Conservation (phyloP, 352 stramenopile genomes). For the Blastocystis sp. region DNA sequence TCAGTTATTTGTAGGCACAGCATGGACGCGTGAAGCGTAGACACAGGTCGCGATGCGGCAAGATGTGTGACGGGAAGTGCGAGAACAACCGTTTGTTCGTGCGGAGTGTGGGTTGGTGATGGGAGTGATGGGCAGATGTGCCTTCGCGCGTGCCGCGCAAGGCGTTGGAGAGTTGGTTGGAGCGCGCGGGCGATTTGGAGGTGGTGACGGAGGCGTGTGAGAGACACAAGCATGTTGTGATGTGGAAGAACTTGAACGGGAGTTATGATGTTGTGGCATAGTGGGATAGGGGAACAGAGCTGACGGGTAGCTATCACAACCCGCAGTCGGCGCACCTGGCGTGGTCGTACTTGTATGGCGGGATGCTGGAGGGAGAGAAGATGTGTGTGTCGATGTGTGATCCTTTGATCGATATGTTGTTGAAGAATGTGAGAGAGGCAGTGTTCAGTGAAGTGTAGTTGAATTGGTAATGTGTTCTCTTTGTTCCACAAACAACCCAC, state of each 20-base stretch:
- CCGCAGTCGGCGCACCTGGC: neutral
- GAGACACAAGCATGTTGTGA: neutral
- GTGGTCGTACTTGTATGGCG: neutral
- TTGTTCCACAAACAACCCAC: neutral
- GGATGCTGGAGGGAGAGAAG: neutral
- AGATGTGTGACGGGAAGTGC: neutral
- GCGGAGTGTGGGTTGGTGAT: neutral
- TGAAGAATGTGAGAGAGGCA: neutral
- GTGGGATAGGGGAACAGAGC: neutral
- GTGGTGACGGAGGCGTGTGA: neutral
- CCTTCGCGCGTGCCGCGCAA: neutral
- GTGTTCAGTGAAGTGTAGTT: neutral
- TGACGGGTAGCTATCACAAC: slow-evolving; percentile 8
- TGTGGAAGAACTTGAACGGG: slow-evolving; percentile 11
- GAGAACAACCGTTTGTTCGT: slow-evolving; percentile 11
- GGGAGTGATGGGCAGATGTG: neutral
- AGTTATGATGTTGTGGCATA: slow-evolving; percentile 10
- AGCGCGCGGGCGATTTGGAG: neutral
- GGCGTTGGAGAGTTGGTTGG: slow-evolving; percentile 6
- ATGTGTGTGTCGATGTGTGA: slow-evolving; percentile 10
- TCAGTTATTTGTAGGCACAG: too few relatives aligned
- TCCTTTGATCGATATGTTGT: neutral
- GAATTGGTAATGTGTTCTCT: neutral
- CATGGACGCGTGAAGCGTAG: too few relatives aligned
- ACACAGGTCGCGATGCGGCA: too few relatives aligned